Evolutionary conservation across 768 basidiomycete species (phyloP).

Genomic region (Amanita phalloides): DNA sequence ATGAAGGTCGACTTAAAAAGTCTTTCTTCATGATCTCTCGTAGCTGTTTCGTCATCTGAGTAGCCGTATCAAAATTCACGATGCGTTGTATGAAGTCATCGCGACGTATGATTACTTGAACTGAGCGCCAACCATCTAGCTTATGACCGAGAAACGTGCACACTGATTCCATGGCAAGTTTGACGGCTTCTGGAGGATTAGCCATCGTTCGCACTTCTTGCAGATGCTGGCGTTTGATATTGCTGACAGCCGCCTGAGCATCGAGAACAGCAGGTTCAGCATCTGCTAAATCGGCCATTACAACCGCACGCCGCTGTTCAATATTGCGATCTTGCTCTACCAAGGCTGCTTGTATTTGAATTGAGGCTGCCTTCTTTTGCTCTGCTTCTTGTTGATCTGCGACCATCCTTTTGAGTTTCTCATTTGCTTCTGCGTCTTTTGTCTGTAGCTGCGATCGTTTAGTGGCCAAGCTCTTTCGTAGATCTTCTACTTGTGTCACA

Average conservation of each 20-base stretch:
- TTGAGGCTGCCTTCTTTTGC: conserved; percentile 94
- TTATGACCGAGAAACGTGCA: conserved; percentile 94
- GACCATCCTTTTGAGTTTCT: conserved; percentile 96
- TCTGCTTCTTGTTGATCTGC: conserved; percentile 98
- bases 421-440: conserved; percentile 93
- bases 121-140: conserved; percentile 93
- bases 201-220: conserved; percentile 98
- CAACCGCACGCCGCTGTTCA: conserved; percentile 76
- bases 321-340: conserved; percentile 88
- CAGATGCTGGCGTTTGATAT: conserved; percentile 90
- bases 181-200: conserved; percentile 96
- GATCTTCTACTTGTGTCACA: conserved; percentile 92
- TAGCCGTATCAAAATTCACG: conserved; percentile 88
- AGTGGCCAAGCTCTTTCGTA: conserved; percentile 88
- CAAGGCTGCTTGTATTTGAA: conserved; percentile 89
- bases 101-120: conserved; percentile 90
- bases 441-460: conserved; percentile 89
- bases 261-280: conserved; percentile 96
- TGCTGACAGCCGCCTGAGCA: conserved; percentile 92
- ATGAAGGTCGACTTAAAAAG: conserved; percentile 82
- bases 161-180: conserved; percentile 97
- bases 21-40: conserved; percentile 90
- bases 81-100: conserved; percentile 96
- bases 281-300: conserved; percentile 92
- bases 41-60: conserved; percentile 81